phyloP scores from a whole-genome alignment of 2,329 filamentous ascomycete genomes.

The Penicillium sp. region DNA sequence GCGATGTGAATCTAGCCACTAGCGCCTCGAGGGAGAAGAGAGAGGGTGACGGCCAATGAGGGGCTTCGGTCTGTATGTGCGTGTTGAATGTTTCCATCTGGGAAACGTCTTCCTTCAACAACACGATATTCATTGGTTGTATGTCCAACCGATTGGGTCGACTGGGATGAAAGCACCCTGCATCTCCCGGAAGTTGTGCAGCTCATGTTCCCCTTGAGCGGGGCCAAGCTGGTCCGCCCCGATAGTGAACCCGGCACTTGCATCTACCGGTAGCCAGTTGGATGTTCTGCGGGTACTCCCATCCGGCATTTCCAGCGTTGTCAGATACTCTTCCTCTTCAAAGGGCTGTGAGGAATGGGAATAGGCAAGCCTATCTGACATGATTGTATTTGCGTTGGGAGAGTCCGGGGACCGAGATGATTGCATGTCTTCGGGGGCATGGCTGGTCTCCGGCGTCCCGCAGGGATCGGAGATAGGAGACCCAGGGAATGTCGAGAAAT shows the following conservation, averaged over 20 bases:
- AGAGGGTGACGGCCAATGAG: background rate
- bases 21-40: background rate
- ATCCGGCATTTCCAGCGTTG: conserved; percentile 40
- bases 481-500: conserved; percentile 15
- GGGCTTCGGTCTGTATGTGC: background rate
- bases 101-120: background rate
- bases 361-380: background rate
- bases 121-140: background rate
- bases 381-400: background rate
- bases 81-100: background rate
- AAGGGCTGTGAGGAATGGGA: background rate
- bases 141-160: background rate
- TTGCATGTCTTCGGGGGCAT: conserved; percentile 20
- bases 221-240: conserved; percentile 3
- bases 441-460: conserved; percentile 29
- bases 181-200: conserved; percentile 14
- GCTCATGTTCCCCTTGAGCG: background rate
- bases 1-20: background rate
- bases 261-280: conserved; percentile 40
- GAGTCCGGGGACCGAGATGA: background rate
- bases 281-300: conserved; percentile 36
- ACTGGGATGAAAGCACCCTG: conserved; percentile 18
- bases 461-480: conserved; percentile 27
- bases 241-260: conserved; percentile 36
- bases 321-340: conserved; percentile 24